Evolutionary conservation across 352 stramenopile genomes (phyloP), one percentile per base, ranked within the genome.

Genomic region (Phytophthora brassicae): DNA sequence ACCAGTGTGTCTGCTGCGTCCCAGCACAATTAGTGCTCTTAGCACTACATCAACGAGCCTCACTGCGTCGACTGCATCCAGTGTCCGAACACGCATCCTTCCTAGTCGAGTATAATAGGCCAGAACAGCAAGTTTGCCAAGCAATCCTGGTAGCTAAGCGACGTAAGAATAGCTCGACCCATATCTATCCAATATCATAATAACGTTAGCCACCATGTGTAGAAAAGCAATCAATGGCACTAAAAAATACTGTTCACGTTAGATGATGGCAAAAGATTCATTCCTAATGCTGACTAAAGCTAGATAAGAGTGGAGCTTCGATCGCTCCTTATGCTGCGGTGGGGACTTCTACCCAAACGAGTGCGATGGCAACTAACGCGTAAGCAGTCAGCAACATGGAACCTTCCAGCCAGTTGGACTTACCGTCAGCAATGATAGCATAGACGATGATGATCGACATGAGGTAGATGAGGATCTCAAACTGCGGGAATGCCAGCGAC

Each of bases 381-480:
- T 97, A 97, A 16, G 89, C 88, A 13, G 89, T 97, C 52, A 97
- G 81, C 44, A 97, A 76, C 83, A 97, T 95, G 39, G 87, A 94
- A 24, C 90, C 90, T 56, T 96, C 81, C 26, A 97, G 87, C 91
- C 91, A 97, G 58, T 97, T 97, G 60, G 83, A 95, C 56, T 91
- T 96, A 60, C 91, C 90, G 53, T 96, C 87, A 17, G 87, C 88
- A 56, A 97, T 92, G 68, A 94, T 92, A 16, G 81, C 90, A 58
- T 96, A 96, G 3, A 98, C 96, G 51, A 98, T 98, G 56, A 99
- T 83, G 54, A 99, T 94, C 20, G 90, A 92, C 68, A 99, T 90
- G 60, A 98, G 80, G 68, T 98, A 98, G 22, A 98, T 81, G 61
- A 95, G 84, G 66, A 98, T 98, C 78, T 99, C 96, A 71, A 98